Evolutionary conservation across 2,329 filamentous ascomycete genomes (phyloP), one percentile per base, ranked within the genome.

Genomic region (Aspergillus thermomutatus): DNA sequence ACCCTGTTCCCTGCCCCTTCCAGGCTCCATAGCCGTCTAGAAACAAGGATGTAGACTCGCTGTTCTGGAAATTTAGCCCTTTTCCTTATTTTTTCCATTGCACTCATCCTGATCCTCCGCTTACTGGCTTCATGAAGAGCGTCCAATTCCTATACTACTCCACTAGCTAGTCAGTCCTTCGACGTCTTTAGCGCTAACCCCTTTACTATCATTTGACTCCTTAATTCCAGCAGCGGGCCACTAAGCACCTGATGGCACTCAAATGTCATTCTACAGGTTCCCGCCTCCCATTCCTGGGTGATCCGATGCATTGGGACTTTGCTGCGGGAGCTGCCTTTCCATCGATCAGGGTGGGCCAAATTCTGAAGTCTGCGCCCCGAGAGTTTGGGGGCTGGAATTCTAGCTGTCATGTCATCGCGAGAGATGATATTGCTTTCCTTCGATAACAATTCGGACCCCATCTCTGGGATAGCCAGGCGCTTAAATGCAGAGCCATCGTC

Each of bases 401-500:
- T 56, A 41, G 50, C 45, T 58, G 51, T 60, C 58, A 63, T 62
- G 52, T 61, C 60, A 64, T 63, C 56, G 50, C 49, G 28, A 40
- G 19, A 50, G 46, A 49, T 48, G 51, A 54, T 53, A 51, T 23
- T 58, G 48, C 45, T 55, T 50, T 37, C 49, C 50, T 53, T 50
- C 52, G 49, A 53, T 50, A 55, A 55, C 56, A 61, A 58, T 60
- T 56, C 60, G 59, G 64, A 63, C 64, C 64, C 65, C 55, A 62
- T 62, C 54, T 60, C 65, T 59, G 62, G 63, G 53, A 64, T 65
- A 60, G 56, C 54, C 60, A 66, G 67, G 71, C 71, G 71, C 71
- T 74, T 73, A 72, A 72, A 70, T 68, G 68, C 66, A 71, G 68
- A 66, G 56, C 63, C 62, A 64, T 69, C 64, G 60, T 71, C 62